phyloP scores from a whole-genome alignment of 495 filamentous ascomycete species.

The Hypoxylon cercidicola region DNA sequence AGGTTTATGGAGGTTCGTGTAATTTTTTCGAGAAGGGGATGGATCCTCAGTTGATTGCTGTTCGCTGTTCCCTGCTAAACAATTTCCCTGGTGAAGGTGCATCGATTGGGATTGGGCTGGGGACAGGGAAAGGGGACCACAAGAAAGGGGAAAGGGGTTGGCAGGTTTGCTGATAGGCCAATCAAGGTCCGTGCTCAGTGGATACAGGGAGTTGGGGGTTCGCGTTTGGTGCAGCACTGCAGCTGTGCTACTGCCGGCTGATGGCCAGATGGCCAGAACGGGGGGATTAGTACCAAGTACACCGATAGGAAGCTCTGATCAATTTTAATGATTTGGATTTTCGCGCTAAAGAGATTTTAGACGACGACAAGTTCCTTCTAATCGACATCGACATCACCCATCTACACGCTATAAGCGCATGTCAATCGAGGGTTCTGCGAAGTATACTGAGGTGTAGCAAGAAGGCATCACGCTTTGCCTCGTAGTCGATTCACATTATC shows the following conservation, averaged over 20 bases:
- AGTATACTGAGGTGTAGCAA: neutral
- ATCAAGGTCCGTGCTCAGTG: constrained; percentile 47
- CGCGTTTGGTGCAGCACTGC: constrained; percentile 26
- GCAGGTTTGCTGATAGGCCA: constrained; percentile 52
- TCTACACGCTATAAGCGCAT: constrained; percentile 1
- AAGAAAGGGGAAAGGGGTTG: constrained; percentile 56
- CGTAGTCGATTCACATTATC: neutral
- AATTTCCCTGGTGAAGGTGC: constrained; percentile 58
- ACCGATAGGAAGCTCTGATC: constrained; percentile 21
- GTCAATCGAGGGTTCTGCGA: neutral
- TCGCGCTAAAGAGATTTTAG: constrained; percentile 37
- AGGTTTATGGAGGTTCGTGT: constrained; percentile 32
- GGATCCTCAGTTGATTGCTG: constrained; percentile 46
- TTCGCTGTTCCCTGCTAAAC: constrained; percentile 55
- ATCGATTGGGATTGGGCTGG: constrained; percentile 43
- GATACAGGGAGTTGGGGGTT: constrained; percentile 21
- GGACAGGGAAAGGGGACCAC: constrained; percentile 23
- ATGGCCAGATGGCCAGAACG: constrained; percentile 28
- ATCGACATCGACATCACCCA: constrained; percentile 8
- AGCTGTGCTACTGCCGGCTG: constrained; percentile 39
- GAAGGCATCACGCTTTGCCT: too few species aligned
- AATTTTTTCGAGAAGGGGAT: constrained; percentile 43
- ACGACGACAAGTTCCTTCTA: constrained; percentile 24
- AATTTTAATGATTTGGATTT: constrained; percentile 8
- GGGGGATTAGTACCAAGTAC: constrained; percentile 1